Base-by-base conservation (phyloP, 1,139 yeast genomes). In the Pichia sp. region DNA sequence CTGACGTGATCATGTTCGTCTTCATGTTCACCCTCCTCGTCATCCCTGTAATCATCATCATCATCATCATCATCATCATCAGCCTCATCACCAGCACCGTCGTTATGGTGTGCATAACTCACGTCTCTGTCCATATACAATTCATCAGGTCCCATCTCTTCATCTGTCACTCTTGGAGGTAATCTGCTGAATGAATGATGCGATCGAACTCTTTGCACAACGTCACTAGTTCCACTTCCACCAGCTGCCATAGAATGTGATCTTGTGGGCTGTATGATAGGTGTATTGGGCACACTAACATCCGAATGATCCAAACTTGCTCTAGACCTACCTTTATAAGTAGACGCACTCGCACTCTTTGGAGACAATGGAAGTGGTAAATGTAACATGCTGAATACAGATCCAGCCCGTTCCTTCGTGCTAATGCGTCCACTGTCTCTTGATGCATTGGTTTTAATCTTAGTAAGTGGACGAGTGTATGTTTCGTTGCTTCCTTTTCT, bases 181-280 rank as follows among this genome's bases (percentile, higher is more conserved):
- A 21, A 21, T 10, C 18, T 22, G 27, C 23, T 27, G n/a, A 22
- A 28, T 11, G 37, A 33, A 16, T 16, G 34, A 17, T 11, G 18
- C n/a, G n/a, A n/a, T n/a, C n/a, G n/a, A 23, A 21, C 20, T 18
- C 27, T 26, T 2, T 12, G 5, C 10, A 12, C 21, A n/a, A 5
- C 10, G 17, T 13, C 18, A 14, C 18, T 26, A n/a, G 9, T 22
- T 17, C 14, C 14, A 1, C 7, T 19, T 18, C 27, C 41, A 22
- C 41, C 41, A 2, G 41, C 41, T 9, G 41, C 41, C 22, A 35
- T 16, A 3, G 32, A 18, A 35, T 38, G 41, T 15, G 34, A 18
- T 13, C 5, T 14, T 7, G 39, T 38, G 4, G 41, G 41, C 24
- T 38, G 41, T 3, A 38, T 16, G 10, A 35, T 21, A 2, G 22